phyloP scores from a whole-genome alignment of 441 rosid genomes.

The Pelargonium myrrhifolium region DNA sequence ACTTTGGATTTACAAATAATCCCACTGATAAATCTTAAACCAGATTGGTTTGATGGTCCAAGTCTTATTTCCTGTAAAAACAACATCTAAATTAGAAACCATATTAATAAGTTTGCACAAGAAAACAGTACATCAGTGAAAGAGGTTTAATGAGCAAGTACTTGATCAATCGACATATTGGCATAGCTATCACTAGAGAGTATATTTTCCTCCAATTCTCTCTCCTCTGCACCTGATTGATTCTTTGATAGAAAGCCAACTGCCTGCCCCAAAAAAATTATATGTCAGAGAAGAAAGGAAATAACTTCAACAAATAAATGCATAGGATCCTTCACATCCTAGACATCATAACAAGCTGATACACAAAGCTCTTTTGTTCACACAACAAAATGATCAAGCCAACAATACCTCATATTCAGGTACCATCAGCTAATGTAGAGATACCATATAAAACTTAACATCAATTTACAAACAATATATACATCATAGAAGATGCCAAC shows the following conservation, averaged over 20 bases:
- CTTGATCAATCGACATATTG: conserved; percentile 76
- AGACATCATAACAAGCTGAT: neutral
- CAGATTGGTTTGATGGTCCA: conserved; percentile 58
- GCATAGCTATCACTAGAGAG: conserved; percentile 41
- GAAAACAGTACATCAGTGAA: conserved; percentile 17
- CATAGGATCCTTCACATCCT: neutral
- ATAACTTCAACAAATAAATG: conserved; percentile 6
- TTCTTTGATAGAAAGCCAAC: conserved; percentile 68
- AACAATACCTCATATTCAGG: neutral
- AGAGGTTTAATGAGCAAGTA: conserved; percentile 27
- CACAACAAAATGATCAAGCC: neutral
- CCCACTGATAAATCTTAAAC: conserved; percentile 86
- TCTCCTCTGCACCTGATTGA: conserved; percentile 58
- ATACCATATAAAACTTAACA: neutral
- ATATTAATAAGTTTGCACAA: conserved; percentile 14
- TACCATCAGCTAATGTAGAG: neutral
- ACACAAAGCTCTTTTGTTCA: neutral
- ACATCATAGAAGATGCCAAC: neutral
- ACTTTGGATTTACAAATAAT: conserved; percentile 71
- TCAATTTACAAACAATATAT: neutral
- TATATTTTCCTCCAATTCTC: conserved; percentile 71
- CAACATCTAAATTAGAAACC: conserved; percentile 20
- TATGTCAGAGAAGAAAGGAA: conserved; percentile 6
- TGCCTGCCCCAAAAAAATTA: conserved; percentile 36
- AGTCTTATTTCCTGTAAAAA: conserved; percentile 58